Conservation (phyloP, 352 stramenopile species). For the Pythium coloratum region DNA sequence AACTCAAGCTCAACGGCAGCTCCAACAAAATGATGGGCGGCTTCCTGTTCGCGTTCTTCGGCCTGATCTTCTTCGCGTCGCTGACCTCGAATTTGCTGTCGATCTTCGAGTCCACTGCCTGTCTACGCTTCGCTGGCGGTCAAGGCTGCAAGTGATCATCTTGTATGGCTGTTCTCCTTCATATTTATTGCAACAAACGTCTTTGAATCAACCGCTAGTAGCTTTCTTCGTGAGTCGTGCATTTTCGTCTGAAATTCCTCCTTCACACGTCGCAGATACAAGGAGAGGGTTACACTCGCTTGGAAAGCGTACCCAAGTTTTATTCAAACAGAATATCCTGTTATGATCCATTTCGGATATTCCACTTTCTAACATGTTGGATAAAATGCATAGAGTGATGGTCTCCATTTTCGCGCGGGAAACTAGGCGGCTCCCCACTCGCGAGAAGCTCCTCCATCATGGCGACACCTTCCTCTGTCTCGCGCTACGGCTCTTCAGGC, state of each 20-base stretch:
- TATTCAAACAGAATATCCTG: neutral
- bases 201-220: no score
- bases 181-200: neutral
- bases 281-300: neutral
- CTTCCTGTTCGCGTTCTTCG: slow-evolving; percentile 42
- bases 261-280: neutral
- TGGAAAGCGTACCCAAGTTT: neutral
- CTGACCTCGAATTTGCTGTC: slow-evolving; percentile 60
- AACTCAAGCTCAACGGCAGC: slow-evolving; percentile 51
- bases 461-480: slow-evolving; percentile 20
- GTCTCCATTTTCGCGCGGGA: slow-evolving; percentile 10
- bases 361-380: neutral
- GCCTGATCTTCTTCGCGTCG: slow-evolving; percentile 43
- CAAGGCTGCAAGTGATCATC: slow-evolving; percentile 35
- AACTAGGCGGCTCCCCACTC: neutral
- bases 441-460: slow-evolving; percentile 10
- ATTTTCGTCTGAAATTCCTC: neutral
- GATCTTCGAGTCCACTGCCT: slow-evolving; percentile 55
- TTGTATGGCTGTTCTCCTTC: no score
- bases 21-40: slow-evolving; percentile 41
- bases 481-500: slow-evolving; percentile 16
- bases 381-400: slow-evolving; percentile 22
- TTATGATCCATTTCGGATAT: neutral
- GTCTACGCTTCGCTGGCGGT: slow-evolving; percentile 60
- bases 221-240: neutral